A percentile compares a stretch with the other conserved stretches of the same genome.
phyloP scores from a whole-genome alignment of 495 filamentous ascomycete species.

The Penicillium cosmopolitanum region DNA sequence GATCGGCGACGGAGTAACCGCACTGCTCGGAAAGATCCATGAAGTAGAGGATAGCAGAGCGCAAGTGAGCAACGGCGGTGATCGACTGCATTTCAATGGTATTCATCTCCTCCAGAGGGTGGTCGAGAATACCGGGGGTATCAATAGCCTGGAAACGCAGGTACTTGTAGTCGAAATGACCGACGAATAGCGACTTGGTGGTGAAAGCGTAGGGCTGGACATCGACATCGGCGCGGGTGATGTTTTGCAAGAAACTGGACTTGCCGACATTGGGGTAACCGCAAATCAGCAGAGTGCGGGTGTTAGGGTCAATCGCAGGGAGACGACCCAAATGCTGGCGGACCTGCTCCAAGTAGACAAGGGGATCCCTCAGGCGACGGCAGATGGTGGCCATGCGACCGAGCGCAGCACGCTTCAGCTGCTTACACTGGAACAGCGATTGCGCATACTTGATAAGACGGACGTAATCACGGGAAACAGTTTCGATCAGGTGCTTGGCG shows the following conservation, averaged over 20 bases:
- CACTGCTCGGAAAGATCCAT: conserved; percentile 99
- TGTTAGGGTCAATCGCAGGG: conserved; percentile 96
- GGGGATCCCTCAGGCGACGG: conserved; percentile 88
- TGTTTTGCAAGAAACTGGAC: conserved; percentile 87
- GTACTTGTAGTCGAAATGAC: conserved; percentile 99
- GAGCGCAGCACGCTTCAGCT: conserved; percentile 84
- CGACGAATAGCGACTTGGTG: conserved; percentile 95
- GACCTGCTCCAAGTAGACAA: conserved; percentile 96
- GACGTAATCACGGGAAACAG: conserved; percentile 91
- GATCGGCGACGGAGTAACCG: conserved; percentile 88
- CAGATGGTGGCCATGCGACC: conserved; percentile 97
- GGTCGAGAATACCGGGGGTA: conserved; percentile 94
- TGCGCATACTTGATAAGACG: conserved; percentile 95
- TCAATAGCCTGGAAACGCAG: conserved; percentile 88
- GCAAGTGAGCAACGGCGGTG: conserved; percentile 93
- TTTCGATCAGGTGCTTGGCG: conserved; percentile 94
- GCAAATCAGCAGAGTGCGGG: conserved; percentile 90
- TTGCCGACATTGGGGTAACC: conserved; percentile 99
- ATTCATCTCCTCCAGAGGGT: conserved; percentile 99
- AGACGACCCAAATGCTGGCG: conserved; percentile 96
- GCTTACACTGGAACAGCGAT: conserved; percentile 93
- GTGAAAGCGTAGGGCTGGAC: conserved; percentile 99
- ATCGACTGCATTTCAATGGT: conserved; percentile 99
- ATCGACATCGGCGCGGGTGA: conserved; percentile 95
- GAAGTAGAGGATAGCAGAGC: conserved; percentile 94